Base-by-base conservation (phyloP, 306 rosid species). In the Sicyos edulis region DNA sequence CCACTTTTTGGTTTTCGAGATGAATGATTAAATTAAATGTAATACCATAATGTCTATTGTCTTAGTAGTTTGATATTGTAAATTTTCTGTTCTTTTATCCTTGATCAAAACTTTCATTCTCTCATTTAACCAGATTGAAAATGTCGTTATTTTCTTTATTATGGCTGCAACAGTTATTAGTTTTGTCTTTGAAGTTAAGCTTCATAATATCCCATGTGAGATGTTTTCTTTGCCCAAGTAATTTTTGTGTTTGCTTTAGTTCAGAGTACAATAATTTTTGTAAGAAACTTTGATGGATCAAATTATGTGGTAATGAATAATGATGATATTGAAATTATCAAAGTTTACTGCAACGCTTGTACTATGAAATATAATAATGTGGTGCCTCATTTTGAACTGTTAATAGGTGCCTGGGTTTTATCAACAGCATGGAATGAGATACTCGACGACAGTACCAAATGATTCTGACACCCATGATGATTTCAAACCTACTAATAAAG, bases 401-500 rank as follows among this genome's bases (percentile, higher is more conserved):
- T 84, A 6, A 47, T 80, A 87, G 98, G 75, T 79, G 42, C 68
- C 82, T 58, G 78, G 88, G 57, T 74, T 86, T 10, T 63, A 74
- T 65, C 79, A 70, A 76, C 78, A 76, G 61, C 67, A 76, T 78
- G 84, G 86, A 71, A 74, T 72, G 83, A 83, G 83, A 82, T 84
- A 73, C 80, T 83, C 80, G 14, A 76, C 85, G 40, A 65, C 82
- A 2, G 84, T 69, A 53, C 82, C 91, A 4, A 76, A 78, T 78
- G 98, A 90, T 77, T 78, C 85, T 2, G 99, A 91, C 54, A 86
- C 96, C 1, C 99, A 88, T 40, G 96, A 91, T 49, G 99, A 91
- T 72, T 93, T 93, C 82, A 93, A 83, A 77, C 97, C 99, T 6
- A 80, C 89, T 50, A 85, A 76, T 58, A 88, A 93, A 77, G 50